Conservation (phyloP, 768 basidiomycete genomes). For the Mycena sanguinolenta region DNA sequence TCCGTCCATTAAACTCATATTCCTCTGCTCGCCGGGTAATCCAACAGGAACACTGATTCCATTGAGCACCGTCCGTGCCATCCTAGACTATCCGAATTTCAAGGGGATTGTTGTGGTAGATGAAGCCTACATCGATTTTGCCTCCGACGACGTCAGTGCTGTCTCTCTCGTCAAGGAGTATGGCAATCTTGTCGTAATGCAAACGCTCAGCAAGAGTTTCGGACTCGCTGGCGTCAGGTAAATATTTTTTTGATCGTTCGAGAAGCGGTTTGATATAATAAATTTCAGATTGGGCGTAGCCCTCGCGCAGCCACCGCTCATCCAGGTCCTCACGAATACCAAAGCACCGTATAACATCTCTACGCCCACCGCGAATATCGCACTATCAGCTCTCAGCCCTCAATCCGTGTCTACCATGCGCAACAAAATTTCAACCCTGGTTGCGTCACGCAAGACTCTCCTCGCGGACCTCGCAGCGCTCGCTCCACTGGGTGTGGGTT, state of each 20-base stretch:
- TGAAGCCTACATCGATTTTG: conserved; percentile 98
- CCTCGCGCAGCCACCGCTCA: conserved; percentile 88
- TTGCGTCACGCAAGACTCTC: conserved; percentile 69
- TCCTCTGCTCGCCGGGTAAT: conserved; percentile 97
- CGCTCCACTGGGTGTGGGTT: conserved; percentile 68
- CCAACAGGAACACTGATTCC: conserved; percentile 93
- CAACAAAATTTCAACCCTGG: conserved; percentile 71
- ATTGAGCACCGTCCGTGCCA: conserved; percentile 71
- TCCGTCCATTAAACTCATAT: conserved; percentile 88
- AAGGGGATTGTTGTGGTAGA: conserved; percentile 95
- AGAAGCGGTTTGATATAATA: conserved; percentile 1
- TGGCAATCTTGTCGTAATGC: conserved; percentile 93
- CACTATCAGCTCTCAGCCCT: conserved; percentile 81
- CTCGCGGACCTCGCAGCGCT: conserved; percentile 63
- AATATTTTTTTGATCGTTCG: conserved; percentile 39
- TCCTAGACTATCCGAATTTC: conserved; percentile 86
- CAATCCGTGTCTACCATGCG: conserved; percentile 74
- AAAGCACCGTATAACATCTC: conserved; percentile 99
- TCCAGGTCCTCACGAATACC: conserved; percentile 92
- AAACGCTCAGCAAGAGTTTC: conserved; percentile 96
- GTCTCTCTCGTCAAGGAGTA: conserved; percentile 82
- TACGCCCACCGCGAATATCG: conserved; percentile 87
- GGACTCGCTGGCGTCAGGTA: conserved; percentile 96
- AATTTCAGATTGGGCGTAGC: conserved; percentile 82
- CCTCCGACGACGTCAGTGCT: conserved; percentile 71